Evolutionary conservation across 257 asterid genomes (phyloP).

Genomic region (Solanum pimpinellifolium): DNA sequence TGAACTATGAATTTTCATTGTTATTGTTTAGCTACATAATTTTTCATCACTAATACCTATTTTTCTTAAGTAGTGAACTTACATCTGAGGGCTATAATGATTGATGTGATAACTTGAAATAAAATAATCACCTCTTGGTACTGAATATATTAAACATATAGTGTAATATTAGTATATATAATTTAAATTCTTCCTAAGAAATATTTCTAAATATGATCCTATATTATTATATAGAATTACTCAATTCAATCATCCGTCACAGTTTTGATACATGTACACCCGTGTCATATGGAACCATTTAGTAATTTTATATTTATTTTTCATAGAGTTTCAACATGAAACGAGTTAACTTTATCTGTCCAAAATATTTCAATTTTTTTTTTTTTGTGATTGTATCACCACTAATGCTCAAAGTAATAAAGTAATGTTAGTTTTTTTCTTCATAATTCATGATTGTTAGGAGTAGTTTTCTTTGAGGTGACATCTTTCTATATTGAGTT

Average conservation of each 20-base stretch:
- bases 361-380: fast-evolving
- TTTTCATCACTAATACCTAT: background rate
- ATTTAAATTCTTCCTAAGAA: background rate
- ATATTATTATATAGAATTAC: background rate
- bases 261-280: background rate
- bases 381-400: background rate
- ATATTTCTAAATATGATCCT: background rate
- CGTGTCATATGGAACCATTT: background rate
- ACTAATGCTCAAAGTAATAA: background rate
- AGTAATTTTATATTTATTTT: background rate
- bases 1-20: background rate
- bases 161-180: background rate
- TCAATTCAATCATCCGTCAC: background rate
- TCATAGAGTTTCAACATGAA: fast-evolving
- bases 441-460: background rate
- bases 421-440: background rate
- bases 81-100: background rate
- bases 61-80: background rate
- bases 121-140: background rate
- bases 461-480: background rate
- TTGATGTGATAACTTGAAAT: background rate
- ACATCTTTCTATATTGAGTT: background rate
- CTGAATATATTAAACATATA: background rate
- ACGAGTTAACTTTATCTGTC: background rate
- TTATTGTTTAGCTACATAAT: background rate